A percentile compares a stretch with the other conserved stretches of the same genome.
Evolutionary conservation across 2,329 filamentous ascomycete genomes (phyloP).

Genomic region (Cordyceps cicadae): DNA sequence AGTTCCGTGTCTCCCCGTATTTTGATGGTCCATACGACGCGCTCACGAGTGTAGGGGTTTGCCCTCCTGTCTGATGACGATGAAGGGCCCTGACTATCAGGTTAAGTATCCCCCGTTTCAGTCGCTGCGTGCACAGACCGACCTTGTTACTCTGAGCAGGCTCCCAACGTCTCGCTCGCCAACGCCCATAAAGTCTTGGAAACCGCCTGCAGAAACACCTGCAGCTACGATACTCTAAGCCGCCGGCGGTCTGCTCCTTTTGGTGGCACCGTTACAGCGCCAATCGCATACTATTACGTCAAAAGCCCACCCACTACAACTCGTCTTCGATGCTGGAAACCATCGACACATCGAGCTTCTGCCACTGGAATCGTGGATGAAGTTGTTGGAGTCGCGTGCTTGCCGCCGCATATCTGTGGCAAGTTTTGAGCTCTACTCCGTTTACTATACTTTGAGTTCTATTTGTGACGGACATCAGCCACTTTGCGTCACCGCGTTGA

Average conservation of each 20-base stretch:
- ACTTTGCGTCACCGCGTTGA: too few species aligned
- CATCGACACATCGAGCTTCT: neutral
- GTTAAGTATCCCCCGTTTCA: neutral
- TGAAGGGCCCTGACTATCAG: neutral
- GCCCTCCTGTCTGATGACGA: neutral
- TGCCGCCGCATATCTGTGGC: neutral
- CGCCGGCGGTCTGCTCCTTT: neutral
- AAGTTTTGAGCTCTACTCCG: neutral
- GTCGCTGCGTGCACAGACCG: neutral
- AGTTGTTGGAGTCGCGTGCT: neutral
- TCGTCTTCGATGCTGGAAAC: neutral
- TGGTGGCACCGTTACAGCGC: neutral
- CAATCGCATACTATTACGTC: constrained; percentile 3
- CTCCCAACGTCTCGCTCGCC: neutral
- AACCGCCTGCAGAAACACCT: neutral
- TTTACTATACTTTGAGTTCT: neutral
- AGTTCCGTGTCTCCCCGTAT: neutral
- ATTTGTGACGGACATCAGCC: too few species aligned
- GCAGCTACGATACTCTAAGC: neutral
- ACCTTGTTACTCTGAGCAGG: too few species aligned
- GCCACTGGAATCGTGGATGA: neutral
- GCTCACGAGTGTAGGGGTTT: neutral
- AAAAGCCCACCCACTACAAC: neutral
- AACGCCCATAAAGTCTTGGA: neutral
- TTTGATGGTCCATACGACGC: neutral